phyloP scores from a whole-genome alignment of 192 early-diverging fungal species.

The Chytriomyces hyalinus region DNA sequence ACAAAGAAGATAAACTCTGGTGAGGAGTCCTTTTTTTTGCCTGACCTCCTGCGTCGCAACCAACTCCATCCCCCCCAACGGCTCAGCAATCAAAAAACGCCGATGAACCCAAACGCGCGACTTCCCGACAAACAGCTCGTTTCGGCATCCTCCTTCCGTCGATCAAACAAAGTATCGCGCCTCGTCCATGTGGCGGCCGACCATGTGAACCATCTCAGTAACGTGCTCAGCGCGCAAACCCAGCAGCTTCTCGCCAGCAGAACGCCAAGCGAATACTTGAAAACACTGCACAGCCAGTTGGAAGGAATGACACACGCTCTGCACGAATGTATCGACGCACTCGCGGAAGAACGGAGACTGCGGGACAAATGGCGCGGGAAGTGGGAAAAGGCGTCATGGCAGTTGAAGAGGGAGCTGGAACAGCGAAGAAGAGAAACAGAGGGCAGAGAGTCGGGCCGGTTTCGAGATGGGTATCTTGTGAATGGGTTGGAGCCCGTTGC shows the following conservation, averaged over 20 bases:
- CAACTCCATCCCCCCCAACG: background rate
- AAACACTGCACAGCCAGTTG: constrained; percentile 38
- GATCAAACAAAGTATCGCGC: constrained; percentile 22
- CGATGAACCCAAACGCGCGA: background rate
- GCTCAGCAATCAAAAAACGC: background rate
- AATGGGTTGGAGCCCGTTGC: constrained; percentile 22
- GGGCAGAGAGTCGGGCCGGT: constrained; percentile 5
- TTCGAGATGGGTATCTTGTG: constrained; percentile 11
- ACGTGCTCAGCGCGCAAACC: constrained; percentile 38
- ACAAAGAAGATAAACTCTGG: constrained; percentile 31
- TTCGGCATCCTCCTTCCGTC: constrained; percentile 26
- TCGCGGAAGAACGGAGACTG: constrained; percentile 43
- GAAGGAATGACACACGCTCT: constrained; percentile 36
- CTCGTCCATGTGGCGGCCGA: constrained; percentile 21
- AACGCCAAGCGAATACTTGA: constrained; percentile 37
- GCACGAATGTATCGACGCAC: constrained; percentile 44
- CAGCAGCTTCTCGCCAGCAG: constrained; percentile 36
- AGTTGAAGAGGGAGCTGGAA: constrained; percentile 11
- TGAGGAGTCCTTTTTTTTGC: background rate
- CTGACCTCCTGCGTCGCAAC: background rate
- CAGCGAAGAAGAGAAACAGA: constrained; percentile 1
- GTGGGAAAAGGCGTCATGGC: constrained; percentile 27
- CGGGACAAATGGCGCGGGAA: constrained; percentile 27
- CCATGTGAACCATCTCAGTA: constrained; percentile 29
- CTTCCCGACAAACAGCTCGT: background rate